Base-by-base conservation (phyloP, 768 basidiomycete species). In the Russula olivacea region DNA sequence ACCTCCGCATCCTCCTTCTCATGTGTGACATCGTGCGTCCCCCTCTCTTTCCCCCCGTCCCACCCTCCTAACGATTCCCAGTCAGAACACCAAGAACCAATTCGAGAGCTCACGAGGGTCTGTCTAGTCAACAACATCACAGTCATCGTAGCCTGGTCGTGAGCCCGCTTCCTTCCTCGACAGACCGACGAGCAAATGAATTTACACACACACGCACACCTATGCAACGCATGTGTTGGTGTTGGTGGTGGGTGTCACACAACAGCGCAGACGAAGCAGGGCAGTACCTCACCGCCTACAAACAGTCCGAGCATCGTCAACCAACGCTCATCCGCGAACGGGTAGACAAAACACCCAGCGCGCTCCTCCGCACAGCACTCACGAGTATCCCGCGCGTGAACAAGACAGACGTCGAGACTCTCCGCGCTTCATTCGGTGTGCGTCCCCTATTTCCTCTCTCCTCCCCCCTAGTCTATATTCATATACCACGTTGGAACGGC, bases 321-420 rank as follows among this genome's bases (percentile, higher is more conserved):
- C 94, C 96, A 9, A 87, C 92, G 71, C 78, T 94, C 70, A 95
- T 99, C 77, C 96, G 94, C 73, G 97, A 98, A 72, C 88, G 93
- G 49, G 79, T 91, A 32, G 93, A 97, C 73, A 92, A 94, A 67
- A 89, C 92, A 69, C 93, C 97, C 70, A 76, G 81, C 66, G 85
- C 93, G 9, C 81, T 93, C 69, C 74, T 98, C 15, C 89, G 89
- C 60, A 83, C 84, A 21, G 82, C 91, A 1, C 78, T 99, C 30
- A 98, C 96, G 1, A 85, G 84, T 66, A 91, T 98, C 69, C 88
- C 83, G 71, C 93, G 91, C 68, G 92, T 99, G 65, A 98, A 98
- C 76, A 97, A 96, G 79, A 98, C 96, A 4, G 97, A 99, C 69
- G 93, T 95, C 1, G 86, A 92, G 74, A 98, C 96, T 4, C 78